Percentiles rank a stretch among this genome's conserved stretches.
Evolutionary conservation across 176 grass and related monocot species (phyloP).

Genomic region (Hyparrhenia diplandra): DNA sequence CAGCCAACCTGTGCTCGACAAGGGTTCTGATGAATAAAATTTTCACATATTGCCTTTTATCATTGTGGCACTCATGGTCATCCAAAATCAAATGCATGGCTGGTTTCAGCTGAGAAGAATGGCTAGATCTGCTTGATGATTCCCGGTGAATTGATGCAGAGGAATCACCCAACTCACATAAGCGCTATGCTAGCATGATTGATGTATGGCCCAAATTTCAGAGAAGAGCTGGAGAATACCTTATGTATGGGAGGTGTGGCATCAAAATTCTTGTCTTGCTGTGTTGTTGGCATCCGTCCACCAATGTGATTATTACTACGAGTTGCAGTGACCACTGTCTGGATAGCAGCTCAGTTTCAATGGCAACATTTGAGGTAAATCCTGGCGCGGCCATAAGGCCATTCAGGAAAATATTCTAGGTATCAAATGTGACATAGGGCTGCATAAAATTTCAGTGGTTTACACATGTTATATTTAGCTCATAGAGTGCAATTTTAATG

Average conservation of each 20-base stretch:
- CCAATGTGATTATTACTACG: neutral
- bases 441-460: neutral
- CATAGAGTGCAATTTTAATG: neutral
- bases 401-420: conserved; percentile 15
- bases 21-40: conserved; percentile 23
- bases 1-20: conserved; percentile 5
- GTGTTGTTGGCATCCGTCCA: neutral
- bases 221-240: neutral
- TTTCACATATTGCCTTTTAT: neutral
- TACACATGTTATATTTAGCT: neutral
- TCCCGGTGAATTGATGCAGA: neutral
- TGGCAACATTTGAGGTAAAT: conserved; percentile 5
- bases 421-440: neutral
- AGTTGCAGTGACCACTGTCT: neutral
- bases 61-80: neutral
- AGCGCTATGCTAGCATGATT: neutral
- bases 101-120: neutral
- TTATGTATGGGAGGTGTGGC: neutral
- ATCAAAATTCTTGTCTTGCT: neutral
- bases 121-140: neutral
- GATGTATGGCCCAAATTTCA: neutral
- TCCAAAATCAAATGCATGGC: neutral
- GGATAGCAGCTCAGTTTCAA: neutral
- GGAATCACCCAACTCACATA: neutral
- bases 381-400: neutral